Conservation (phyloP, 805 yeast genomes). For the Millerago galiae region DNA sequence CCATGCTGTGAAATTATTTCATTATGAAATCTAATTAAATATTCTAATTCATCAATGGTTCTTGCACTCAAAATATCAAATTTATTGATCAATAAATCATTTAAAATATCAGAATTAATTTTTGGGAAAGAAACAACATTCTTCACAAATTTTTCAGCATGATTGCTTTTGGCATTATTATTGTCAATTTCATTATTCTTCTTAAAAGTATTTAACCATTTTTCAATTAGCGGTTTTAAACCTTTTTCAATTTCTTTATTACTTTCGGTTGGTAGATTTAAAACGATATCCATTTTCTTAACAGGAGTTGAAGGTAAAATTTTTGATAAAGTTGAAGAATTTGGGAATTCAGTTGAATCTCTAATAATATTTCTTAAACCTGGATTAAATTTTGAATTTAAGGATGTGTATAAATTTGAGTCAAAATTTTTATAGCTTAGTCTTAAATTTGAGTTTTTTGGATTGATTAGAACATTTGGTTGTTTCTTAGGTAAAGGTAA, state of each 20-base stretch:
- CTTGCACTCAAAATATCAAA: constrained; percentile 66
- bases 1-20: constrained; percentile 26
- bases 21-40: constrained; percentile 41
- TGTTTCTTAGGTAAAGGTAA: constrained; percentile 13
- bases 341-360: constrained; percentile 36
- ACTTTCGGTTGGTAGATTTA: constrained; percentile 23
- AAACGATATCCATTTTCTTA: constrained; percentile 46
- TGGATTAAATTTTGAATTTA: constrained; percentile 13
- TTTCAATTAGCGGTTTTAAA: constrained; percentile 16
- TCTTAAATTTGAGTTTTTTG: constrained; percentile 22
- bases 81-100: constrained; percentile 32
- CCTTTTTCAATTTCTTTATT: constrained; percentile 16
- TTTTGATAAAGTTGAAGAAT: constrained; percentile 33
- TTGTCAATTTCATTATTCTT: constrained; percentile 9
- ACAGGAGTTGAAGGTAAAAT: constrained; percentile 66
- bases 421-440: constrained; percentile 7
- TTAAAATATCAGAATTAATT: constrained; percentile 25
- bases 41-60: constrained; percentile 63
- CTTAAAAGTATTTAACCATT: constrained; percentile 18
- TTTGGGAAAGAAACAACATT: constrained; percentile 24
- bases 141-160: constrained; percentile 21
- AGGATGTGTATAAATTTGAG: constrained; percentile 17
- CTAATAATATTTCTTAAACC: constrained; percentile 16
- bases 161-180: constrained; percentile 6
- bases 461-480: constrained; percentile 17